phyloP scores from a whole-genome alignment of 345 rosid genomes.

The Crucihimalaya himalaica region DNA sequence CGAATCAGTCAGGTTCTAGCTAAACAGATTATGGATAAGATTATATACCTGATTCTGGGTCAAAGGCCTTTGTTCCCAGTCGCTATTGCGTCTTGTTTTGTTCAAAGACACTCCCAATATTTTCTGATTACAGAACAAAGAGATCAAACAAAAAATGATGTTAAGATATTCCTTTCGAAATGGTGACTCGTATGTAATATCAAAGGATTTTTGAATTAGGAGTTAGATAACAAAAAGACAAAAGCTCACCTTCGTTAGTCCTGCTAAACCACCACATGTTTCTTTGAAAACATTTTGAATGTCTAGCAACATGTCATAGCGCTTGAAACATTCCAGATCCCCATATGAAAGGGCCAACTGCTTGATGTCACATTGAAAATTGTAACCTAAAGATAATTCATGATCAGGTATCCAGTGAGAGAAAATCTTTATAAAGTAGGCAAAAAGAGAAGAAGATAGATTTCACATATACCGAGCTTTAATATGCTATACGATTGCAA shows the following conservation, averaged over 20 bases:
- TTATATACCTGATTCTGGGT: slow-evolving; percentile 66
- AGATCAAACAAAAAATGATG: background rate
- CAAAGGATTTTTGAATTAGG: background rate
- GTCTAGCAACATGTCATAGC: slow-evolving; percentile 81
- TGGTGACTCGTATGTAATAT: background rate
- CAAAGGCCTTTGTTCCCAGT: slow-evolving; percentile 93
- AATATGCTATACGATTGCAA: slow-evolving; percentile 68
- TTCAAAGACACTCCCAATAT: slow-evolving; percentile 86
- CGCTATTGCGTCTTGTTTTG: slow-evolving; percentile 82
- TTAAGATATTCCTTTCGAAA: background rate
- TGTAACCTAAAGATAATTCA: slow-evolving; percentile 62
- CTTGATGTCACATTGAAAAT: slow-evolving; percentile 76
- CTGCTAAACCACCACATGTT: slow-evolving; percentile 75
- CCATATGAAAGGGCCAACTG: slow-evolving; percentile 69
- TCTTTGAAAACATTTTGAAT: slow-evolving; percentile 75
- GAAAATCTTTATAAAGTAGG: background rate
- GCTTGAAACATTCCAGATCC: slow-evolving; percentile 76
- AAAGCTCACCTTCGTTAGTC: slow-evolving; percentile 70
- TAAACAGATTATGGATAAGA: background rate
- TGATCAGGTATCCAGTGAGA: background rate
- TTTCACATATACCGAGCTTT: slow-evolving; percentile 73
- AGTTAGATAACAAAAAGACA: background rate
- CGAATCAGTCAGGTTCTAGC: background rate
- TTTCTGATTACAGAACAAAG: slow-evolving; percentile 51
- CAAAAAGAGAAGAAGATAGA: slow-evolving; percentile 9